Conservation (phyloP, 768 basidiomycete species). For the Fomitopsis pulvina region DNA sequence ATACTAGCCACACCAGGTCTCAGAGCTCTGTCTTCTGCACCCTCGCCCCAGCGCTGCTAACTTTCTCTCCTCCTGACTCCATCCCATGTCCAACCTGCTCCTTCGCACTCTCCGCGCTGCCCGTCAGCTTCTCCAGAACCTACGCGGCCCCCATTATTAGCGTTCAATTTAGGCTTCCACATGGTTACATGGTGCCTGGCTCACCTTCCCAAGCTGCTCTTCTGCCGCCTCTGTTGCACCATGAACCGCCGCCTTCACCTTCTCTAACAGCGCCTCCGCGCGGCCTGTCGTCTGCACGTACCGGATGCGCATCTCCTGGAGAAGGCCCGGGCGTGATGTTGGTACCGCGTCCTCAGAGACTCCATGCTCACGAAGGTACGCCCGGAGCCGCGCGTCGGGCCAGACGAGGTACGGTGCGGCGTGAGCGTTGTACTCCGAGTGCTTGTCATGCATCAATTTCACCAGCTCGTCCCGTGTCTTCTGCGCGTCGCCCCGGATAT, state of each 20-base stretch:
- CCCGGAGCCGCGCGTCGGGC: slow-evolving; percentile 90
- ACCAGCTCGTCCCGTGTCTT: slow-evolving; percentile 72
- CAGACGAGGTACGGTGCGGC: slow-evolving; percentile 73
- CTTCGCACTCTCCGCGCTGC: slow-evolving; percentile 27
- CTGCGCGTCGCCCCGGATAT: slow-evolving; percentile 49
- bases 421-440: slow-evolving; percentile 37
- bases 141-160: slow-evolving; percentile 1
- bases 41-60: slow-evolving; percentile 17
- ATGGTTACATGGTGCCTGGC: slow-evolving; percentile 17
- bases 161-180: not conserved
- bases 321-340: slow-evolving; percentile 61
- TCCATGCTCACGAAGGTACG: slow-evolving; percentile 76
- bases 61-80: slow-evolving; percentile 22
- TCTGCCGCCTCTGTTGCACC: slow-evolving; percentile 68
- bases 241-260: slow-evolving; percentile 61
- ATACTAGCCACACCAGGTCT: no score
- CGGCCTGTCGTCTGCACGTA: slow-evolving; percentile 62
- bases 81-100: slow-evolving; percentile 21
- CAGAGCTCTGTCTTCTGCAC: slow-evolving; percentile 4
- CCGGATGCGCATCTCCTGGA: slow-evolving; percentile 79
- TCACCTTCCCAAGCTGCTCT: slow-evolving; percentile 55
- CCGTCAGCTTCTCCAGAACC: slow-evolving; percentile 35
- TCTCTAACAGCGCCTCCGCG: slow-evolving; percentile 50
- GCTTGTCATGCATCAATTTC: slow-evolving; percentile 68
- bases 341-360: slow-evolving; percentile 66